A percentile compares a stretch with the other conserved stretches of the same genome.
phyloP scores from a whole-genome alignment of 108 stramenopile genomes.

The Epithemia pelagica region DNA sequence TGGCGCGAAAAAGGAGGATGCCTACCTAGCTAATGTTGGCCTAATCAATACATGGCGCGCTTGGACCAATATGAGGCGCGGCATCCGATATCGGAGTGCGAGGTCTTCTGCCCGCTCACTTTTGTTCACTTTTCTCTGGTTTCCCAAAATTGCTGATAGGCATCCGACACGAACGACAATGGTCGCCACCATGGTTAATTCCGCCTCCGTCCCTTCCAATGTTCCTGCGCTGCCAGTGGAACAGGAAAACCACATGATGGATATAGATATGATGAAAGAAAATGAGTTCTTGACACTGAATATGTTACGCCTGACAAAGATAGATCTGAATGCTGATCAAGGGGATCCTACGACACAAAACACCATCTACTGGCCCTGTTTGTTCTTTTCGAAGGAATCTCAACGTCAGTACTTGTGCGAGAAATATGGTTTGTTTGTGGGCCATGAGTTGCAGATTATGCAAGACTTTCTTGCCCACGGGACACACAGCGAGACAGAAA shows the following conservation, averaged over 20 bases:
- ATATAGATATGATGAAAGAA: background rate
- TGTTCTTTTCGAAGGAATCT: background rate
- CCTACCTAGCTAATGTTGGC: too few relatives aligned
- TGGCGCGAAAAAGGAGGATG: too few relatives aligned
- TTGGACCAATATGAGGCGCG: too few relatives aligned
- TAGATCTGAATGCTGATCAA: background rate
- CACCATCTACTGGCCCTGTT: background rate
- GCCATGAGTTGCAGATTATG: background rate
- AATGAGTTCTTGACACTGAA: background rate
- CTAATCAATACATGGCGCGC: too few relatives aligned
- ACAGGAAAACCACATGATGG: background rate
- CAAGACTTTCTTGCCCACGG: background rate
- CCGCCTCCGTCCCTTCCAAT: background rate
- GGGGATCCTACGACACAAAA: background rate
- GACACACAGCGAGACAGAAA: conserved; percentile 65
- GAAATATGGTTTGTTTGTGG: background rate
- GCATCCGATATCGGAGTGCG: too few relatives aligned
- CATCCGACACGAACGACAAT: background rate
- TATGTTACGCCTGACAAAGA: background rate
- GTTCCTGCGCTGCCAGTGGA: background rate
- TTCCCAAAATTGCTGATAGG: too few relatives aligned
- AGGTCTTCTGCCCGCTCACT: background rate
- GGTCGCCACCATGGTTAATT: background rate
- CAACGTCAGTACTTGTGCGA: background rate
- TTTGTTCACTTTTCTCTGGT: background rate